Conservation (phyloP, 2,329 filamentous ascomycete species). For the Sclerotiophoma versabilis region DNA sequence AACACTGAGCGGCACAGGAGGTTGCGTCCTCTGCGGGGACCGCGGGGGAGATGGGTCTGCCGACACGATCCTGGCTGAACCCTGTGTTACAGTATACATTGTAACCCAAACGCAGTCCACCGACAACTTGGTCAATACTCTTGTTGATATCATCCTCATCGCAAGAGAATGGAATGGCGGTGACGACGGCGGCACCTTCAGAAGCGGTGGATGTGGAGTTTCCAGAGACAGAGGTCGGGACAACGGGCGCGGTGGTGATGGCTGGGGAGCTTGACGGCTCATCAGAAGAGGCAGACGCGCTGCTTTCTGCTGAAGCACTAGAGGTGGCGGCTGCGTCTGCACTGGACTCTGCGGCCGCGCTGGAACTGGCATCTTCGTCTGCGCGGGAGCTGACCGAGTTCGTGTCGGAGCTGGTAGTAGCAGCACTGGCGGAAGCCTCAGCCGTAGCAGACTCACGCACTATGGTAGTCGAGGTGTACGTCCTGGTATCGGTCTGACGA, state of each 20-base stretch:
- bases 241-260: slow-evolving; percentile 1
- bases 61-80: slow-evolving; percentile 27
- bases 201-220: neutral
- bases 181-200: slow-evolving; percentile 22
- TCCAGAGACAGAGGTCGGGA: neutral
- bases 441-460: slow-evolving; percentile 2
- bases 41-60: slow-evolving; percentile 15
- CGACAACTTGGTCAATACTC: slow-evolving; percentile 34
- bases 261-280: slow-evolving; percentile 1
- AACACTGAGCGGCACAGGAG: slow-evolving; percentile 39
- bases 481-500: slow-evolving; percentile 19
- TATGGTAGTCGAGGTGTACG: slow-evolving; percentile 17
- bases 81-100: slow-evolving; percentile 38
- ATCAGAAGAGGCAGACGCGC: neutral
- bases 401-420: slow-evolving; percentile 1
- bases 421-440: neutral
- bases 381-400: neutral
- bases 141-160: slow-evolving; percentile 24
- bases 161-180: slow-evolving; percentile 37
- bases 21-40: slow-evolving; percentile 27
- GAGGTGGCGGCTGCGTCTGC: slow-evolving; percentile 2
- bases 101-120: slow-evolving; percentile 35
- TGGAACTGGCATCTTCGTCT: neutral
- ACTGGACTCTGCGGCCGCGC: neutral
- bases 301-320: slow-evolving; percentile 1